Evolutionary conservation across 768 basidiomycete genomes (phyloP), one percentile per base, ranked within the genome.

Genomic region (Russula virescens): DNA sequence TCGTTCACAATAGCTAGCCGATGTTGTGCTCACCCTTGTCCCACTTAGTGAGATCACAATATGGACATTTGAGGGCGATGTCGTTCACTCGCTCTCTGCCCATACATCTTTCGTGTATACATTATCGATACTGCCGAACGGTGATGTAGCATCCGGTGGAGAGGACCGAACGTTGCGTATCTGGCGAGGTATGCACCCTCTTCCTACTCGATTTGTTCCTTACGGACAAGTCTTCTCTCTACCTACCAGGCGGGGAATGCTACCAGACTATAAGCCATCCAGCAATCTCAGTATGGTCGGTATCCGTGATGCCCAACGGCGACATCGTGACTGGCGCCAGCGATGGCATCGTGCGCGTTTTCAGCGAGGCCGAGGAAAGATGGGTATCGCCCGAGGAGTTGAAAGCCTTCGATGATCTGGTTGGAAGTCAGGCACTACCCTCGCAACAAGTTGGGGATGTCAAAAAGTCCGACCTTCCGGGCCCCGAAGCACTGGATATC

Each of bases 91-190:
- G 0, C 75, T 98, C n/a, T 87, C 89, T 5, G 97, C 94, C 1
- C 97, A 98, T 73, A 96, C 94, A 1, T 97, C 94, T 23, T 99
- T 98, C 72, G 93, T 98, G 16, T 99, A 98, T 76, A 88, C 89
- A 60, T 73, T 99, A 16, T 83, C 90, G 0, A 82, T 91, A 21
- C 80, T 98, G 21, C 88, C 94, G 1, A 84, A 76, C 64, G 91
- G 95, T 21, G 86, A 88, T 66, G 80, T 94, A 23, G 86, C 96
- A 9, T 93, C 90, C n/a, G 85, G 87, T 40, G 94, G 96, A 8
- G 97, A 99, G 76, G 97, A 99, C 74, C 87, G 96, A 52, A 89
- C 89, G 4, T 85, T 96, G 54, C 83, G 96, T 23, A 79, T 98
- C 40, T 99, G 97, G 97, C 82, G 83, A 75, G 90, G 91, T 89